These are phyloP conservation scores for Xylaria multiplex DNA, from an alignment of 2,329 filamentous ascomycete genomes.

Conservation along the genomic window DNA sequence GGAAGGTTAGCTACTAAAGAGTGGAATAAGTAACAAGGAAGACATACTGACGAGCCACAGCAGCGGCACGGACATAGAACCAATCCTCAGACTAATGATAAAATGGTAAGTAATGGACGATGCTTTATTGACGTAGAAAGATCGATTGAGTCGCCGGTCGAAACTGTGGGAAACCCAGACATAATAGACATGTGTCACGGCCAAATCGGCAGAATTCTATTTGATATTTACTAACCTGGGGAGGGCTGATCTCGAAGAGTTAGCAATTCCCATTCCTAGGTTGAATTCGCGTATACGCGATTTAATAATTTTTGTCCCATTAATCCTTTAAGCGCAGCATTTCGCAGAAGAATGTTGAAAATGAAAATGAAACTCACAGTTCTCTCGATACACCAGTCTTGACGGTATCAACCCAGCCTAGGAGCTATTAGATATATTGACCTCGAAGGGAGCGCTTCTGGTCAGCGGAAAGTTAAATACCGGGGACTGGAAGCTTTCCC, in stretches of 20 bases:
- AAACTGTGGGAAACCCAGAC: not conserved
- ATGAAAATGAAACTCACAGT: conserved; percentile 63
- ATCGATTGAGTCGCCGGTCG: not conserved
- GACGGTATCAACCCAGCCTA: conserved; percentile 92
- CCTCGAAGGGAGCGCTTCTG: conserved; percentile 39
- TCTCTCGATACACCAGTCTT: conserved; percentile 98
- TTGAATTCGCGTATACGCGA: not conserved
- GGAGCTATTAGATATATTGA: conserved; percentile 11
- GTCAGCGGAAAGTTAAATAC: conserved; percentile 53
- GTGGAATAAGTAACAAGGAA: not conserved
- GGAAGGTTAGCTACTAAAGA: conserved; percentile 49
- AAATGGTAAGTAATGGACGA: conserved; percentile 15
- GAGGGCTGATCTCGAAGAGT: conserved; percentile 28
- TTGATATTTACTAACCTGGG: conserved; percentile 32
- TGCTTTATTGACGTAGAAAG: not conserved
- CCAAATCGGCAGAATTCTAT: not conserved
- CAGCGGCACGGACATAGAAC: conserved; percentile 91
- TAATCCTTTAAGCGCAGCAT: not conserved
- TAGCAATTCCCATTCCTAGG: conserved; percentile 4
- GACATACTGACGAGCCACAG: conserved; percentile 69
- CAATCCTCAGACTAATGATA: conserved; percentile 94
- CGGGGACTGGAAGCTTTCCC: conserved; percentile 90
- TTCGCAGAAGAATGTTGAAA: not conserved
- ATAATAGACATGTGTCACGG: too few relatives aligned
- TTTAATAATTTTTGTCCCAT: not conserved